These are phyloP conservation scores for Prosopis cineraria DNA, from an alignment of 306 rosid species.

Conservation along the genomic window DNA sequence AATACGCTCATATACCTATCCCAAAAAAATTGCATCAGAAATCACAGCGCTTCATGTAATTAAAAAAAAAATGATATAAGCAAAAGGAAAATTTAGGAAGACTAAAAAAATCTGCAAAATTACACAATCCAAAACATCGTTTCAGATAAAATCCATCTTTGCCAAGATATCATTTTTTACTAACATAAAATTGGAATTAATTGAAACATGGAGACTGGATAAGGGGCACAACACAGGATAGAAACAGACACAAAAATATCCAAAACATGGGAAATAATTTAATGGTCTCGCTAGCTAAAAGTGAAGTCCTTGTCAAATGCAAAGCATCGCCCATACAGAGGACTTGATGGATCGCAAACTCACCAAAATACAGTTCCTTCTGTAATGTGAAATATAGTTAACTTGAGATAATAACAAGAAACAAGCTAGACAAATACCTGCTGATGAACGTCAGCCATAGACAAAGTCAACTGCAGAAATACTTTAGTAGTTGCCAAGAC, in stretches of 20 bases:
- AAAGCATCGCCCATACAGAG: slow-evolving; percentile 5
- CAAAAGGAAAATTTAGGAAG: slow-evolving; percentile 24
- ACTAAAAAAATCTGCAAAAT: slow-evolving; percentile 22
- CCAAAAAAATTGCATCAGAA: slow-evolving; percentile 34
- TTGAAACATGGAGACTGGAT: neutral
- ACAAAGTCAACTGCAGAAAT: slow-evolving; percentile 92
- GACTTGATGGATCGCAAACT: slow-evolving; percentile 1
- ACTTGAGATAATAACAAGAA: slow-evolving; percentile 13
- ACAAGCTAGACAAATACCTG: slow-evolving; percentile 62
- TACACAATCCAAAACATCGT: neutral
- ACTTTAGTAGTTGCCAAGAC: slow-evolving; percentile 93
- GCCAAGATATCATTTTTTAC: neutral
- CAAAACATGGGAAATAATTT: slow-evolving; percentile 12
- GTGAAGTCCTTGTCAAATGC: slow-evolving; percentile 30
- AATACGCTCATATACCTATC: slow-evolving; percentile 94
- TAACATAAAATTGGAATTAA: neutral
- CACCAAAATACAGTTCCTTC: neutral
- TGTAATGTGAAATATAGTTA: slow-evolving; percentile 15
- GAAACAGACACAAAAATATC: neutral
- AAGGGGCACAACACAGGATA: neutral
- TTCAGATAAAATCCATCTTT: neutral
- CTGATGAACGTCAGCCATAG: slow-evolving; percentile 99
- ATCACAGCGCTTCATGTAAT: slow-evolving; percentile 26
- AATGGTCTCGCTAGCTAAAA: slow-evolving; percentile 1
- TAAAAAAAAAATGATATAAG: slow-evolving; percentile 16